phyloP scores from a whole-genome alignment of 768 basidiomycete species.

The Terana coerulea region DNA sequence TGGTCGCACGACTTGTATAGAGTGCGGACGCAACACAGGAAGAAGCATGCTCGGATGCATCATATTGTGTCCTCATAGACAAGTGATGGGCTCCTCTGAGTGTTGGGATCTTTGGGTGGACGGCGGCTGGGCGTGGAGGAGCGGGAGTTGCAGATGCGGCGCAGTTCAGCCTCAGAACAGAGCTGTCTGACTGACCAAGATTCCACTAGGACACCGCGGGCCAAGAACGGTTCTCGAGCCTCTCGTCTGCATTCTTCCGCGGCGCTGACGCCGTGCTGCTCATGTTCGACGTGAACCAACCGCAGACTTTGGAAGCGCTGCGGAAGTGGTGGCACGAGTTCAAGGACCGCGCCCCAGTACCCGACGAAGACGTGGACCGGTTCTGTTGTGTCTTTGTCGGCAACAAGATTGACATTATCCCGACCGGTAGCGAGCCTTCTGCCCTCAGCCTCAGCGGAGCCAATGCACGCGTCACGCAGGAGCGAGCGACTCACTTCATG shows the following conservation, averaged over 20 bases:
- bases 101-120: no score
- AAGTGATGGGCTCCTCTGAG: no score
- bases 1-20: constrained; percentile 1
- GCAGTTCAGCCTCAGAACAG: no score
- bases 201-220: constrained; percentile 71
- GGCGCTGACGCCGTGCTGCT: constrained; percentile 80
- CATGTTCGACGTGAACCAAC: constrained; percentile 75
- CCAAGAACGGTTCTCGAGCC: constrained; percentile 82
- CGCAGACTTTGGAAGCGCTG: constrained; percentile 55
- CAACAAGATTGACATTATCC: constrained; percentile 69
- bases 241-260: constrained; percentile 81
- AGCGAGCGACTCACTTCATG: constrained; percentile 51
- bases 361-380: constrained; percentile 55
- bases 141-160: no score
- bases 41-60: no score
- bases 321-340: constrained; percentile 82
- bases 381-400: constrained; percentile 71
- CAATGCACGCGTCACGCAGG: constrained; percentile 32
- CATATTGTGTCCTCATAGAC: no score
- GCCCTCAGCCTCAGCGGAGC: constrained; percentile 8
- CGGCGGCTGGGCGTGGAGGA: no score
- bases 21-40: no score
- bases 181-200: constrained; percentile 3
- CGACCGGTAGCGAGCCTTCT: not conserved
- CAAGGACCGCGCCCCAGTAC: constrained; percentile 57